These are phyloP conservation scores for Colletotrichum noveboracense DNA, from an alignment of 2,329 filamentous ascomycete genomes.

Conservation along the genomic window DNA sequence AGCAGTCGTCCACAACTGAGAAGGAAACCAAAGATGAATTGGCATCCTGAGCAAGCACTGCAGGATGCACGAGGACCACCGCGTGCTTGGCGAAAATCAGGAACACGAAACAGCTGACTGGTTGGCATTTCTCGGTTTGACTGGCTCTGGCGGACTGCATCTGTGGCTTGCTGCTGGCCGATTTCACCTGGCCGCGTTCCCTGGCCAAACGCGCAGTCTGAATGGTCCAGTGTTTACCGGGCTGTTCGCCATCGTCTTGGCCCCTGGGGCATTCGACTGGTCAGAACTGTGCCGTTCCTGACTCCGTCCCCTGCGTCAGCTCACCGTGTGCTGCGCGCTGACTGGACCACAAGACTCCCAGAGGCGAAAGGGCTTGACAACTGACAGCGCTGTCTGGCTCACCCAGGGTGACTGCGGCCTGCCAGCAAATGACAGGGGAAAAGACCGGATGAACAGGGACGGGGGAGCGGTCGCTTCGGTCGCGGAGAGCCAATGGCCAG, in stretches of 20 bases:
- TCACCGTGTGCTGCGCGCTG: background rate
- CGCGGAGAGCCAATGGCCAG: background rate
- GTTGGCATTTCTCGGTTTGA: background rate
- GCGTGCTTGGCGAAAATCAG: background rate
- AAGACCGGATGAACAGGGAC: conserved; percentile 16
- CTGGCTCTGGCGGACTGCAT: background rate
- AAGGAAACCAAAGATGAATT: background rate
- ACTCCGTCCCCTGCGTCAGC: background rate
- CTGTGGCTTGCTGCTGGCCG: background rate
- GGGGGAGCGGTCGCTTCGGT: background rate
- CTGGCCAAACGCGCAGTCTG: background rate
- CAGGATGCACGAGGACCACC: background rate
- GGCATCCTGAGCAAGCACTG: background rate
- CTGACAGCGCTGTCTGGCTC: conserved; percentile 1
- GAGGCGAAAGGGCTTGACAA: background rate
- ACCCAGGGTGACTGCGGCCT: background rate
- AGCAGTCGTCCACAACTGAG: background rate
- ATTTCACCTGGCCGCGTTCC: conserved; percentile 7
- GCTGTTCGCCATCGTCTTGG: conserved; percentile 1
- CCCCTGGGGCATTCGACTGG: conserved; percentile 2
- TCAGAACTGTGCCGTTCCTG: background rate
- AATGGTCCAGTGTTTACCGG: conserved; percentile 19
- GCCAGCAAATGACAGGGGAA: conserved; percentile 10
- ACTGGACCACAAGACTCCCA: background rate
- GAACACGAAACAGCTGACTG: background rate